Evolutionary conservation across 2,329 filamentous ascomycete genomes (phyloP), one percentile per base, ranked within the genome.

Genomic region (Ilyonectria mors-panacis): DNA sequence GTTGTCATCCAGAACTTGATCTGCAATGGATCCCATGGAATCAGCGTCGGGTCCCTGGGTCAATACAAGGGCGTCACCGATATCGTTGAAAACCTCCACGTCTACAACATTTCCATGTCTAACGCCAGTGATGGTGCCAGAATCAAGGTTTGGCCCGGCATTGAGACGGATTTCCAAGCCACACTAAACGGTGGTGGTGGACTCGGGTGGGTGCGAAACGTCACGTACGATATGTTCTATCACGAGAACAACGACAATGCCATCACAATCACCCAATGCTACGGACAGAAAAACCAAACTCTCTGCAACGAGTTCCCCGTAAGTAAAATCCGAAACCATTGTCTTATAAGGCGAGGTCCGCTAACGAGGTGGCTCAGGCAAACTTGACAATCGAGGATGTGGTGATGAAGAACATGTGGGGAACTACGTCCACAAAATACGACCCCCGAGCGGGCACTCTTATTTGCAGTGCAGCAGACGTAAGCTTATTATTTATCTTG

Each of bases 131-230:
- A 92, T 70, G 91, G 89, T 33, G 91, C 91, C 0, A 88, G 91
- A 66, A 93, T 94, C 81, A 93, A 93, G 79, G 91, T 93, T 62
- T 93, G 91, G 91, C 90, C 91, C 0, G 89, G 89, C 6, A 63
- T 73, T 2, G 68, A 70, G 23, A 73, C 66, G 0, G 28, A 45
- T 3, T 77, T 85, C 19, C 71, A 82, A 4, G 85, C 87, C 2
- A 85, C 85, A 0, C 80, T 91, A 4, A 87, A 87, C 73, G 91
- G 91, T 7, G 90, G 91, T n/a, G 91, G 75, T 4, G 75, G 75
- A 21, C 71, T 76, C 1, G 75, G 91, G 28, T 81, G 83, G 44
- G 91, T 93, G 53, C 84, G 83, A 64, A 93, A 93, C 76, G 85
- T 93, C 67, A 92, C 90, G 1, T 93, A 91, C 76, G 87, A 92